Evolutionary conservation across 2,329 filamentous ascomycete species (phyloP).

Genomic region (Elsinoe arachidis): DNA sequence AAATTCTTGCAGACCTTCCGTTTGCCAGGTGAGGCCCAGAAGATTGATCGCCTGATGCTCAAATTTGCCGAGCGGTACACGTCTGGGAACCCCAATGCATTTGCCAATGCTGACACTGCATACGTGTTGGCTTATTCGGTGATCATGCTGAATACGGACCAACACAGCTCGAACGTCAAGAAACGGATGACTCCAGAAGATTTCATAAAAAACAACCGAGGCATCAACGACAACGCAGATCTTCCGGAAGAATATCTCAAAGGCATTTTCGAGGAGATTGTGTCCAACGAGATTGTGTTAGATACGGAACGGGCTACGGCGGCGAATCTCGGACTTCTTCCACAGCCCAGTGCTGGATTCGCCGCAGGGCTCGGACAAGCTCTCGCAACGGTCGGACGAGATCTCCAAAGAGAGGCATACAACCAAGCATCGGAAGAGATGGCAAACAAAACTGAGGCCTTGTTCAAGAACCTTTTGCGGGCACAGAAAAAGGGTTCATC

Average conservation of each 20-base stretch:
- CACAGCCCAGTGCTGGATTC: slow-evolving; percentile 57
- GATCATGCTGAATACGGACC: slow-evolving; percentile 91
- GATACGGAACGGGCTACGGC: slow-evolving; percentile 86
- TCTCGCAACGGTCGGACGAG: slow-evolving; percentile 81
- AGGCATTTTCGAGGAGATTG: slow-evolving; percentile 87
- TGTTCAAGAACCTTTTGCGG: slow-evolving; percentile 88
- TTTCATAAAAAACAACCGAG: slow-evolving; percentile 97
- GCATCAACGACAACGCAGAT: slow-evolving; percentile 94
- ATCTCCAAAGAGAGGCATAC: slow-evolving; percentile 86
- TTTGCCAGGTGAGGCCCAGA: slow-evolving; percentile 90
- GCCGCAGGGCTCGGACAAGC: slow-evolving; percentile 80
- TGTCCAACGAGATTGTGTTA: slow-evolving; percentile 83
- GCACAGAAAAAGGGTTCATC: slow-evolving; percentile 71
- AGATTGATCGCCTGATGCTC: slow-evolving; percentile 98
- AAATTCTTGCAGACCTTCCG: slow-evolving; percentile 92
- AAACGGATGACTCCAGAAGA: slow-evolving; percentile 91
- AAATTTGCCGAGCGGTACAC: slow-evolving; percentile 98
- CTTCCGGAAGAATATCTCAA: slow-evolving; percentile 85
- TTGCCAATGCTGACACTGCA: slow-evolving; percentile 94
- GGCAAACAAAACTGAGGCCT: slow-evolving; percentile 66
- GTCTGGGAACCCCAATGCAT: slow-evolving; percentile 89
- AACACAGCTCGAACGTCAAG: slow-evolving; percentile 81
- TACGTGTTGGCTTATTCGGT: slow-evolving; percentile 96
- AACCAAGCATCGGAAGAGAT: slow-evolving; percentile 95
- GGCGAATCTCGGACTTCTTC: slow-evolving; percentile 61